These are phyloP conservation scores for Phoma herbarum DNA, from an alignment of 2,329 filamentous ascomycete genomes.

Conservation along the genomic window DNA sequence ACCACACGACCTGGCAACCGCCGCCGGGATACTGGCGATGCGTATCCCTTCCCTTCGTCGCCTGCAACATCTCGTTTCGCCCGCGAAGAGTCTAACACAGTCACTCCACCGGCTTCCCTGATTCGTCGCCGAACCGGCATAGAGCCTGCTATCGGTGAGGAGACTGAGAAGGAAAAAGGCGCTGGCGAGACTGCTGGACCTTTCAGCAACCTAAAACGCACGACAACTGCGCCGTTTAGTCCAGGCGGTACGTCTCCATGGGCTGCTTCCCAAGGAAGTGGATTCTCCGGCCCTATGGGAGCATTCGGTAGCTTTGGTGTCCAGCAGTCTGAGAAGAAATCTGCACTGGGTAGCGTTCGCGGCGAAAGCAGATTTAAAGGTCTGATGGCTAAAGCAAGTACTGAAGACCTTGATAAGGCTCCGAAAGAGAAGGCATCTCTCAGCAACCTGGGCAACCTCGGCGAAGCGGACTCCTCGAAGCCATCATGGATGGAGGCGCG, in stretches of 20 bases:
- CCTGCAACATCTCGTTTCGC: constrained; percentile 69
- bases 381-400: constrained; percentile 78
- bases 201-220: constrained; percentile 65
- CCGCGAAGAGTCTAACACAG: constrained; percentile 69
- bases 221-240: constrained; percentile 63
- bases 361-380: constrained; percentile 88
- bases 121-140: constrained; percentile 70
- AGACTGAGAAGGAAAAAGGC: constrained; percentile 60
- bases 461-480: constrained; percentile 59
- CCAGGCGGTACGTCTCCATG: constrained; percentile 63
- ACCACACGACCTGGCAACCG: constrained; percentile 77
- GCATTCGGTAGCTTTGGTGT: constrained; percentile 89
- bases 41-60: constrained; percentile 66
- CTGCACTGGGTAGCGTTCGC: constrained; percentile 70
- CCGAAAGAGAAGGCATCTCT: constrained; percentile 65
- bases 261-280: constrained; percentile 67
- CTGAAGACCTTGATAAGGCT: constrained; percentile 66
- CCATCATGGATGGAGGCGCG: constrained; percentile 60
- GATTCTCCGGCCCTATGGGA: constrained; percentile 74
- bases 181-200: constrained; percentile 54
- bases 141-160: constrained; percentile 59
- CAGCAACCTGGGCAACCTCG: constrained; percentile 62
- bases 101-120: constrained; percentile 68
- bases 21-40: constrained; percentile 84
- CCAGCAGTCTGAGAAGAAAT: constrained; percentile 70